Evolutionary conservation across 2,329 filamentous ascomycete species (phyloP), one percentile per base, ranked within the genome.

Genomic region (Cladobotryum mycophilum): DNA sequence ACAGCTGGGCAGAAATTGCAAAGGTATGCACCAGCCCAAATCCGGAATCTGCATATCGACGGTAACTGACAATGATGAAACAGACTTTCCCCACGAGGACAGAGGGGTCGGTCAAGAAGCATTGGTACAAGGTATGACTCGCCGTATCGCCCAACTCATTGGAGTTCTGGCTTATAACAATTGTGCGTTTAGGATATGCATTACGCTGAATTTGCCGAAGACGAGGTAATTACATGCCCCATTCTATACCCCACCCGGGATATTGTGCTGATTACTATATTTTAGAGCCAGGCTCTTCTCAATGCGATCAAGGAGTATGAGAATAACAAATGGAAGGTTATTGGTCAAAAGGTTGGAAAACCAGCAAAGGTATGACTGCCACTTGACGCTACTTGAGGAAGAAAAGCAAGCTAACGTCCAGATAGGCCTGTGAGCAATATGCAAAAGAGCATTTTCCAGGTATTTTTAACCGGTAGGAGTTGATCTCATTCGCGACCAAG

Each of bases 291-390:
- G 61, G 87, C 88, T 36, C 73, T 99, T 53, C 81, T 95, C 58
- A 89, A 88, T 57, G 93, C 93, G 30, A 99, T 99, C 73, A 96
- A 96, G 72, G 93, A 99, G 67, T 97, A 97, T 71, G 93, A 99
- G 67, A 86, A 89, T 65, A 96, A 95, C 70, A 97, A 97, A 68
- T 99, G 93, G 93, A 97, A 97, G 73, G 84, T 86, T 22, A 97
- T 97, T 65, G 93, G 93, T 35, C 85, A 89, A 68, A 97, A 97
- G 71, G 89, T 99, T 60, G 90, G 91, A 64, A 99, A 99, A 73
- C 93, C 93, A 45, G 93, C 93, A 60, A 99, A 99, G 84, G 67
- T 69, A 67, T 41, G 51, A 38, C 12, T 33, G n/a, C 22, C 13
- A 30, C 30, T n/a, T 11, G 9, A 25, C 15, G n/a, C 13, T n/a